Conservation (phyloP, 208 protist species). For the Wallacemonas sp. region DNA sequence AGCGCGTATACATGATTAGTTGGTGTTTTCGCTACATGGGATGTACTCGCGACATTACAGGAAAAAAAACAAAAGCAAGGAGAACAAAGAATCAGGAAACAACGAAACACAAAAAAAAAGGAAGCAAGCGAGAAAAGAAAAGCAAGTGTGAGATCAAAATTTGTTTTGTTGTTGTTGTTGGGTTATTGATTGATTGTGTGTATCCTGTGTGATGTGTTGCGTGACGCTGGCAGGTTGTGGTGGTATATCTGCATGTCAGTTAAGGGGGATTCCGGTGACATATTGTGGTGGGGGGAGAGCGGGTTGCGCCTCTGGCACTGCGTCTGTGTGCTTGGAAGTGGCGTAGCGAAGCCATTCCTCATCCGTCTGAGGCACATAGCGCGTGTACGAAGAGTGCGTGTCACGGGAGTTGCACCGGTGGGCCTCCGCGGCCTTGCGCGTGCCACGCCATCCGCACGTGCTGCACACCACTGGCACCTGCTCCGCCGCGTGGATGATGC, state of each 20-base stretch:
- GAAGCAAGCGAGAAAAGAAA: neutral
- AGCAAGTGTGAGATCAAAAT: neutral
- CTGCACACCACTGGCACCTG: constrained; percentile 64
- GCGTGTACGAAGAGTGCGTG: constrained; percentile 49
- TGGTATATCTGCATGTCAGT: constrained; percentile 1
- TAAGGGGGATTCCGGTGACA: constrained; percentile 22
- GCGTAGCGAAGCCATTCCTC: constrained; percentile 49
- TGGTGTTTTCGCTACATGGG: too few relatives aligned
- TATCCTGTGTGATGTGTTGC: too few relatives aligned
- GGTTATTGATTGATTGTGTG: too few relatives aligned
- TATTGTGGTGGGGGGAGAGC: constrained; percentile 6
- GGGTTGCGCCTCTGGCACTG: constrained; percentile 20
- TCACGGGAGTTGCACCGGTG: constrained; percentile 58
- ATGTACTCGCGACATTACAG: too few relatives aligned
- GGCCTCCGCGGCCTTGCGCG: constrained; percentile 37
- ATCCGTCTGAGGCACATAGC: constrained; percentile 46
- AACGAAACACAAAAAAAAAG: constrained; percentile 10
- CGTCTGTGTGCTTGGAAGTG: constrained; percentile 6
- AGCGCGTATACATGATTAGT: too few relatives aligned
- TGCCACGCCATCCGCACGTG: constrained; percentile 73
- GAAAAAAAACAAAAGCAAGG: constrained; percentile 20
- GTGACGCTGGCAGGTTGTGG: too few relatives aligned
- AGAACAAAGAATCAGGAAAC: neutral
- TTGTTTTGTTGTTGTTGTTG: too few relatives aligned
- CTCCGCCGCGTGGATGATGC: constrained; percentile 33